These are phyloP conservation scores for Sordariomycetes sp. DNA, from an alignment of 2,329 filamentous ascomycete genomes.

Conservation along the genomic window DNA sequence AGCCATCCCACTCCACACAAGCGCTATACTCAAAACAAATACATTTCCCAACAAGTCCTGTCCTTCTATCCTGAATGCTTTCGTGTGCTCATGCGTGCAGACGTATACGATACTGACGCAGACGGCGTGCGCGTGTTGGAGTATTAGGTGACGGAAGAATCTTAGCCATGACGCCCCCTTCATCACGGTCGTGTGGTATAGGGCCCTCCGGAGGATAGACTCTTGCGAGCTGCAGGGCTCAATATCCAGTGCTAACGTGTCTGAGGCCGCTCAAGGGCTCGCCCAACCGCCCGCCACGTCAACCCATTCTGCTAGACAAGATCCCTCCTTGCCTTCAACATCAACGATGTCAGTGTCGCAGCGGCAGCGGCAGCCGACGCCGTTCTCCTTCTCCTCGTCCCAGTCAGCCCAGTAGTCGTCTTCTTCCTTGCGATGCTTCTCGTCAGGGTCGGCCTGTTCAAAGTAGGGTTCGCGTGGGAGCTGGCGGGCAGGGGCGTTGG, in stretches of 20 bases:
- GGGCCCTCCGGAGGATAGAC: no score
- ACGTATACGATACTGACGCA: no score
- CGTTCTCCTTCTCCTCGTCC: constrained; percentile 86
- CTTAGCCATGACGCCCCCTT: no score
- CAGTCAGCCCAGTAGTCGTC: constrained; percentile 92
- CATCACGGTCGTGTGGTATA: no score
- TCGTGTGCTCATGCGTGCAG: no score
- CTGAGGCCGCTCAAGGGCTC: constrained; percentile 26
- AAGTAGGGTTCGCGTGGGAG: constrained; percentile 71
- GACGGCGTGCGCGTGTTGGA: no score
- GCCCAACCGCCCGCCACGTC: constrained; percentile 94
- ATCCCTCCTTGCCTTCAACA: constrained; percentile 94
- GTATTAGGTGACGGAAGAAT: no score
- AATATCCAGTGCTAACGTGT: not conserved
- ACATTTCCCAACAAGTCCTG: not conserved
- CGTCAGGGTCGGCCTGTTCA: constrained; percentile 70
- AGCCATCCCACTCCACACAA: no score
- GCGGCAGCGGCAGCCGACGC: constrained; percentile 89
- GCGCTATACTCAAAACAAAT: no score
- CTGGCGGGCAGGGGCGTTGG: constrained; percentile 85
- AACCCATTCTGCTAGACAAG: constrained; percentile 92
- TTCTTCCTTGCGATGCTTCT: constrained; percentile 80
- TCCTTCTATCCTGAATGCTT: no score
- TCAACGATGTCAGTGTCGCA: constrained; percentile 97
- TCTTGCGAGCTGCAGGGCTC: no score